Percentiles rank a stretch among this genome's conserved stretches.
These are phyloP conservation scores for Takashimella tepidaria DNA, from an alignment of 1,284 basidiomycete genomes.

Conservation along the genomic window DNA sequence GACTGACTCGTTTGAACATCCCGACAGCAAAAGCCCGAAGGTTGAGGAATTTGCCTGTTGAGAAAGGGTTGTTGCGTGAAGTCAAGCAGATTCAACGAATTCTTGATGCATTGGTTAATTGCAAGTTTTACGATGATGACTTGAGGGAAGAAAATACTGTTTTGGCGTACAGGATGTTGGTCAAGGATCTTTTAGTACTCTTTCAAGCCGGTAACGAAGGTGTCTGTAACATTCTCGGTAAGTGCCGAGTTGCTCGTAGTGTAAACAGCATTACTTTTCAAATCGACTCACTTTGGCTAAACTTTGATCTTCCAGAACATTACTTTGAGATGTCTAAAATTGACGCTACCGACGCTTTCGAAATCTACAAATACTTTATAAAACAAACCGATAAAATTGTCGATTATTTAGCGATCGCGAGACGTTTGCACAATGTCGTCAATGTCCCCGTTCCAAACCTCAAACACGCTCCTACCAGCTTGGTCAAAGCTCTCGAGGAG, in stretches of 20 bases:
- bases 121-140: slow-evolving; percentile 93
- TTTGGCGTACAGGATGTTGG: slow-evolving; percentile 86
- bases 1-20: too few species aligned
- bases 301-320: slow-evolving; percentile 59
- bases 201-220: slow-evolving; percentile 98
- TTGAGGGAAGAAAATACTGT: slow-evolving; percentile 86
- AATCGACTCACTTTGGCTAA: not conserved
- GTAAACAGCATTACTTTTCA: too few species aligned
- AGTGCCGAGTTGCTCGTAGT: too few species aligned
- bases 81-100: slow-evolving; percentile 85
- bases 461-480: slow-evolving; percentile 89
- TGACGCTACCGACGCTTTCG: slow-evolving; percentile 80
- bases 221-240: slow-evolving; percentile 91
- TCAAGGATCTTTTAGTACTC: slow-evolving; percentile 91
- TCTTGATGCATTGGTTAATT: slow-evolving; percentile 80
- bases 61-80: slow-evolving; percentile 90
- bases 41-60: slow-evolving; percentile 84
- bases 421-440: slow-evolving; percentile 83
- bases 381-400: slow-evolving; percentile 90
- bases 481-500: slow-evolving; percentile 89
- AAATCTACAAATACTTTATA: slow-evolving; percentile 91
- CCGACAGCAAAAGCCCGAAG: slow-evolving; percentile 56
- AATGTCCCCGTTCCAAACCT: slow-evolving; percentile 92
- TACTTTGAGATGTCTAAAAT: slow-evolving; percentile 98
- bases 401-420: slow-evolving; percentile 87